These are phyloP conservation scores for Cercis canadensis DNA, from an alignment of 306 rosid genomes.

Conservation along the genomic window DNA sequence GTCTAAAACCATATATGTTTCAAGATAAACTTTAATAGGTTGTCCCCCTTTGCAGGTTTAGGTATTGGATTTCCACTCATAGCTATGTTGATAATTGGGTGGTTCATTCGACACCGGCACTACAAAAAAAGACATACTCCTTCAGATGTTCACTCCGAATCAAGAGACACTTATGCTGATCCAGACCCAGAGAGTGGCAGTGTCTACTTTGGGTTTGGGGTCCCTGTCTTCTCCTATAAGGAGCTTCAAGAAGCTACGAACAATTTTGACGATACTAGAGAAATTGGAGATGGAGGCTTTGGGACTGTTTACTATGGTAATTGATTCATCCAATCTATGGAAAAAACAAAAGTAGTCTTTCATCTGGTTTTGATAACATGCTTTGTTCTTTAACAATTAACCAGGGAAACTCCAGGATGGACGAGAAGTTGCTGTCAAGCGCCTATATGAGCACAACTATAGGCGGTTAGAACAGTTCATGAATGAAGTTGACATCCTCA, in stretches of 20 bases:
- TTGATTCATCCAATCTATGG: neutral
- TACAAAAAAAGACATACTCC: constrained; percentile 23
- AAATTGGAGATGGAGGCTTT: constrained; percentile 63
- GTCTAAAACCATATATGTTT: no score
- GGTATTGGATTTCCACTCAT: constrained; percentile 15
- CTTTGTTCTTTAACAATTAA: constrained; percentile 23
- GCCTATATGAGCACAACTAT: constrained; percentile 58
- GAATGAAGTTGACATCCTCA: constrained; percentile 70
- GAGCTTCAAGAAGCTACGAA: constrained; percentile 60
- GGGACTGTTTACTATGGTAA: constrained; percentile 44
- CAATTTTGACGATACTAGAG: constrained; percentile 49
- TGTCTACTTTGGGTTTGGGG: constrained; percentile 34
- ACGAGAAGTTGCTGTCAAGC: constrained; percentile 78
- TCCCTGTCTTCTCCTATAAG: constrained; percentile 45
- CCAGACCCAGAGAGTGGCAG: constrained; percentile 20
- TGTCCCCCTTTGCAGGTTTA: constrained; percentile 18
- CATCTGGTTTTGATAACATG: constrained; percentile 24
- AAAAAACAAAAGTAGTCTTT: neutral
- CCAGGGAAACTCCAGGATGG: constrained; percentile 78
- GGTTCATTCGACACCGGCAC: neutral
- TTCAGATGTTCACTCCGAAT: constrained; percentile 12
- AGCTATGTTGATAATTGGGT: neutral
- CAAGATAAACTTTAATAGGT: neutral
- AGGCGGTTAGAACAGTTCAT: constrained; percentile 62
- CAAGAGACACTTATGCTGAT: constrained; percentile 15